These are phyloP conservation scores for Amphibolis antarctica DNA, from an alignment of 106 monocot genomes.

Conservation along the genomic window DNA sequence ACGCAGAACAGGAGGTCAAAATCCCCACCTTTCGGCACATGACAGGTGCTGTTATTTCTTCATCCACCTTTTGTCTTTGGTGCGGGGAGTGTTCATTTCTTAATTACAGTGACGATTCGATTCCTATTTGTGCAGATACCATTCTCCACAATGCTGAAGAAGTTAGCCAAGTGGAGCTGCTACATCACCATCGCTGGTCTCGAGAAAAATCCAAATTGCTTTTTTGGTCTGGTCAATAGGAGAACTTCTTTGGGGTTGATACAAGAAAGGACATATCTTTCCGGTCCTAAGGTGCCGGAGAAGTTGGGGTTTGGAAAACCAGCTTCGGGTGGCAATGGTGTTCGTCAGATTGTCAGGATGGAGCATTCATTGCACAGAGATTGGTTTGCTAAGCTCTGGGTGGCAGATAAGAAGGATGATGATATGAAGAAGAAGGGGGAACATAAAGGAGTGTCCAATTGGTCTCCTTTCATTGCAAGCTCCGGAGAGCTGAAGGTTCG, in stretches of 20 bases:
- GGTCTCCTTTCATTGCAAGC: constrained; percentile 1
- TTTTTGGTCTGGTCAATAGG: background rate
- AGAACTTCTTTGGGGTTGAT: too few species aligned
- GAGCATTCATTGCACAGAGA: constrained; percentile 4
- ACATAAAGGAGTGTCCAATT: background rate
- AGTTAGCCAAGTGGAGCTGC: background rate
- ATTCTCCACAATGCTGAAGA: background rate
- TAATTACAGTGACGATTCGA: too few species aligned
- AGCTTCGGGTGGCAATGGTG: background rate
- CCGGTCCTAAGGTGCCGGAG: background rate
- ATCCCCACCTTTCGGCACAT: too few species aligned
- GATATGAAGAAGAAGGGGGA: background rate
- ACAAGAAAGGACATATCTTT: background rate
- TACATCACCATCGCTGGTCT: background rate
- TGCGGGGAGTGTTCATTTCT: too few species aligned
- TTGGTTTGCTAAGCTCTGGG: constrained; percentile 5
- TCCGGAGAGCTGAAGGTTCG: background rate
- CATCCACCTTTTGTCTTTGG: too few species aligned
- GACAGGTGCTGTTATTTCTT: too few species aligned
- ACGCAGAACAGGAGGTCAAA: too few species aligned
- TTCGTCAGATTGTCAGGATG: background rate
- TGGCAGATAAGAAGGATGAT: constrained; percentile 8
- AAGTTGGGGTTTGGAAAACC: background rate
- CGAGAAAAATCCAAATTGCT: background rate
- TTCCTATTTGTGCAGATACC: too few species aligned